A percentile compares a stretch with the other conserved stretches of the same genome.
Conservation (phyloP, 345 rosid species). For the Corchorus capsularis region DNA sequence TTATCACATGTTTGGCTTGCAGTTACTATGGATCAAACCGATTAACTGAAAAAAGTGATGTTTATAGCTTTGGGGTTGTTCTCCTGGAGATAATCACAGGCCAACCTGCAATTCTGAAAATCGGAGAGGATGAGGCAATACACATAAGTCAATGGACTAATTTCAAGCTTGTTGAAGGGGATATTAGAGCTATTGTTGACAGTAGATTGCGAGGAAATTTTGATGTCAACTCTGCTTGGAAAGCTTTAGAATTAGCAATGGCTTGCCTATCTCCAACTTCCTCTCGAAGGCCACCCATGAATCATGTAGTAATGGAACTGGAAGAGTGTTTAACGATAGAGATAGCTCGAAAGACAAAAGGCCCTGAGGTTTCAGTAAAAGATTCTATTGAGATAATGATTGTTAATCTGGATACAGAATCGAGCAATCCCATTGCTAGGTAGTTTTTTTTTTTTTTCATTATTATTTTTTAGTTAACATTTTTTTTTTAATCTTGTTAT, state of each 20-base stretch:
- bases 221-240: constrained; percentile 36
- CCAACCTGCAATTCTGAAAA: constrained; percentile 28
- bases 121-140: constrained; percentile 21
- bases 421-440: no score
- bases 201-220: constrained; percentile 37
- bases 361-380: no score
- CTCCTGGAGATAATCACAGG: constrained; percentile 41
- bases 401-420: no score
- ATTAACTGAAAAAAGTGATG: constrained; percentile 54
- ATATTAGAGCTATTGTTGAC: constrained; percentile 42
- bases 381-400: neutral
- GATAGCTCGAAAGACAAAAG: constrained; percentile 22
- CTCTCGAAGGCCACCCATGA: constrained; percentile 38
- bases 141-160: constrained; percentile 35
- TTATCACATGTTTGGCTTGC: no score
- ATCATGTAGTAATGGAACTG: constrained; percentile 36
- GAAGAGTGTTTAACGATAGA: constrained; percentile 40
- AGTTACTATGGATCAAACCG: no score
- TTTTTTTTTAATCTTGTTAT: no score
- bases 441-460: no score
- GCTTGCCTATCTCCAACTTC: constrained; percentile 35
- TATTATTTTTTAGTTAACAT: no score
- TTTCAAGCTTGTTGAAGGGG: constrained; percentile 37
- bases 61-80: constrained; percentile 58
- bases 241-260: constrained; percentile 53